Evolutionary conservation across 257 asterid species (phyloP), one percentile per base, ranked within the genome.

Genomic region (Echites panduratus): DNA sequence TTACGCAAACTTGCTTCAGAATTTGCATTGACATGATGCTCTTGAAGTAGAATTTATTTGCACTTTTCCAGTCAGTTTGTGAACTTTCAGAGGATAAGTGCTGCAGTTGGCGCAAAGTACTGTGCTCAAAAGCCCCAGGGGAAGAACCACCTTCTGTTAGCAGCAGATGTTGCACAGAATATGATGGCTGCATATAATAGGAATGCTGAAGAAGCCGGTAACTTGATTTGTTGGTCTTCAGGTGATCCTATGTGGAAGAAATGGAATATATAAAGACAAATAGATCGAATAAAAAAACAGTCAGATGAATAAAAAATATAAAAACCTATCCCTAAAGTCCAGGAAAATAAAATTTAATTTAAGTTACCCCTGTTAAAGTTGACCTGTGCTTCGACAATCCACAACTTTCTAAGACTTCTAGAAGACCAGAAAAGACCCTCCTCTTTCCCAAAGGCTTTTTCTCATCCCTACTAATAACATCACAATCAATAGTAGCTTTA

Each of bases 191-290:
- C 82, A 89, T 85, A 72, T 88, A 90, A 73, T 84, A 91, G 52
- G 97, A 87, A 44, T 96, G 95, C 86, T 92, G 97, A 80, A 88
- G 89, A 82, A 88, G 89, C 97, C 98, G 90, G 57, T 78, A 72
- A 70, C 78, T 72, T 54, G 90, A 83, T 48, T 73, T 69, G 57
- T 72, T 77, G 48, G 56, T 24, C 40, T 38, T 61, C 56, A 70
- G 74, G 75, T 88, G 82, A 27, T 74, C 87, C 93, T 84, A 78
- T 72, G 74, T 62, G 62, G 68, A 50, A 32, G 32, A 63, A 29
- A 41, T 63, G 49, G 45, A 53, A 66, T 22, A 38, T 64, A 54
- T 53, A 49, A 62, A 38, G 53, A 48, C 38, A 49, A 22, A 58
- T 41, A 58, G 45, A 68, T 56, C 43, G 35, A 17, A 58, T 22